Evolutionary conservation across 495 filamentous ascomycete genomes (phyloP).

Genomic region (Podospora pseudopauciseta): DNA sequence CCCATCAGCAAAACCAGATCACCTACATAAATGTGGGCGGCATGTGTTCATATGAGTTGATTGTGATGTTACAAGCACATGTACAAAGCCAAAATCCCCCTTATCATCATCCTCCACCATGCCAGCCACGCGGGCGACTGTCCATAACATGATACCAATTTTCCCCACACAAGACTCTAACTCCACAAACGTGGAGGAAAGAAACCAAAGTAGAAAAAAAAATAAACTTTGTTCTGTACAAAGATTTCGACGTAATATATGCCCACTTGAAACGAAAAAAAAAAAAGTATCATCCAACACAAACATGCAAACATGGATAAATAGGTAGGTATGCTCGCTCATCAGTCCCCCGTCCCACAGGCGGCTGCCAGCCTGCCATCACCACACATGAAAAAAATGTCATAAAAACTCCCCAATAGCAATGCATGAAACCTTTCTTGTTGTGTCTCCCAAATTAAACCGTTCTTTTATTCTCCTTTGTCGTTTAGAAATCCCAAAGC

Average conservation of each 20-base stretch:
- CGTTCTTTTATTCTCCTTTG: conserved; percentile 16
- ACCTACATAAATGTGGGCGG: too few species aligned
- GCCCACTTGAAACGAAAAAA: neutral
- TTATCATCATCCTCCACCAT: neutral
- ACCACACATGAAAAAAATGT: neutral
- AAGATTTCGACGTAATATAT: neutral
- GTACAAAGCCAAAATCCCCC: neutral
- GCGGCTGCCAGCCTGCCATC: neutral
- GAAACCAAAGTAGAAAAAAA: neutral
- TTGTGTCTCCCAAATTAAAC: neutral
- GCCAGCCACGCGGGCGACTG: neutral
- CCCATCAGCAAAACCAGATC: too few species aligned
- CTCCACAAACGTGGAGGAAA: neutral
- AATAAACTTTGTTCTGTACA: neutral
- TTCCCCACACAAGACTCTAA: neutral
- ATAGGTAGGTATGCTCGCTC: neutral
- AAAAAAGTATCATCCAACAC: neutral
- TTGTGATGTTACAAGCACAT: neutral
- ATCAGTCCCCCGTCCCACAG: neutral
- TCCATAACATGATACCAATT: neutral
- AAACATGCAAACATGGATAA: neutral
- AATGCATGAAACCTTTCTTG: neutral
- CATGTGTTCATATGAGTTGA: too few species aligned
- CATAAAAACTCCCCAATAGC: neutral
- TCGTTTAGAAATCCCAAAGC: conserved; percentile 43